A percentile compares a stretch with the other conserved stretches of the same genome.
Evolutionary conservation across 192 early-diverging fungal species (phyloP).

Genomic region (Dispira parvispora): DNA sequence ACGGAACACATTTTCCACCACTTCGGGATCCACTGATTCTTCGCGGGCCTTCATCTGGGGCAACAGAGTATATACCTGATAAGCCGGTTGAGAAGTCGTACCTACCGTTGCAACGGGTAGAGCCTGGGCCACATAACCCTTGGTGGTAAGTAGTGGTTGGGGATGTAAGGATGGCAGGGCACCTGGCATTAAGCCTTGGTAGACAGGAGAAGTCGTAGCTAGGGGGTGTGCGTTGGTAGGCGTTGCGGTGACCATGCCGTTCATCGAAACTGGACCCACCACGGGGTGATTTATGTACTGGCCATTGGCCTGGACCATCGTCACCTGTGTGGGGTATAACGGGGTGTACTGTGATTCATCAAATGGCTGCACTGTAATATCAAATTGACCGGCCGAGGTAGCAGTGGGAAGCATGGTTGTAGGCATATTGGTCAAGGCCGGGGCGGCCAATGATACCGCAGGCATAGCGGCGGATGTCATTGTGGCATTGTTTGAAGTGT

Average conservation of each 20-base stretch:
- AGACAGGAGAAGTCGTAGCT: background rate
- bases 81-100: background rate
- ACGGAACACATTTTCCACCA: slow-evolving; percentile 4
- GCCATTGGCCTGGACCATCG: background rate
- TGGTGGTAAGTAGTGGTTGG: background rate
- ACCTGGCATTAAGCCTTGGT: background rate
- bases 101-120: background rate
- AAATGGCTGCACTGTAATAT: slow-evolving; percentile 10
- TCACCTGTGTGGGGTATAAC: background rate
- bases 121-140: slow-evolving; percentile 5
- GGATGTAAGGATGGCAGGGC: too few species aligned
- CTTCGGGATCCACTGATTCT: slow-evolving; percentile 6
- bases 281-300: background rate
- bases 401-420: background rate
- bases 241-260: background rate
- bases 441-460: background rate
- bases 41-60: slow-evolving; percentile 10
- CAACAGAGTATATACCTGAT: slow-evolving; percentile 1
- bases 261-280: background rate
- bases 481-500: background rate
- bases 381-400: background rate
- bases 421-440: background rate
- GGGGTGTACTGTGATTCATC: background rate
- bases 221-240: background rate
- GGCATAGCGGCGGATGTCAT: background rate